Base-by-base conservation (phyloP, 257 asterid genomes). In the Primulina tabacum region DNA sequence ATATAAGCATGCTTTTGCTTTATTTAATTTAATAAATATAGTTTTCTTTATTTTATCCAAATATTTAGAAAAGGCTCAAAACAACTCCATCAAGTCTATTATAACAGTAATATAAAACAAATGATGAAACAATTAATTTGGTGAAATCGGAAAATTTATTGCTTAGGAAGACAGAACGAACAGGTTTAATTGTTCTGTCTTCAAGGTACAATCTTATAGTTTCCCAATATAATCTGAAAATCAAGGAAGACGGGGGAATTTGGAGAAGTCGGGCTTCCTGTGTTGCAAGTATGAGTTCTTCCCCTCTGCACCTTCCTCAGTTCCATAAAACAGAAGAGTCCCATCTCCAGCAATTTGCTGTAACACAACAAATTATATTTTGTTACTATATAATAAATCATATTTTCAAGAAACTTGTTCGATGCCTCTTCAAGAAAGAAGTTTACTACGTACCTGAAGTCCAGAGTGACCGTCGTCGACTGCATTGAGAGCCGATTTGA, bases 391-490 rank as follows among this genome's bases (percentile, higher is more conserved):
- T 21, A 21, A 21, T 21, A 21, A 21, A 21, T 21, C 24, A 21
- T 21, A 21, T 21, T 21, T 21, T 21, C 24, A 21, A 21, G 24
- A 21, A 21, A 21, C 24, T 21, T 21, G 24, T 21, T 21, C 24
- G 24, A 21, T 21, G 24, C 24, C 24, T 21, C 24, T 21, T 21
- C 24, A 21, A 21, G 24, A 21, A 21, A 21, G 24, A 21, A 21
- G 24, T 21, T 21, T 21, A 21, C 24, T 21, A 21, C 24, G 24
- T 21, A 35, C 98, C 98, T 92, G 98, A 76, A 93, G 96, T 65
- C 99, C 99, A 47, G 96, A 81, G 74, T 89, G 96, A 1, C 97
- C 99, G 78, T 93, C 99, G 61, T 93, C 99, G 28, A 81, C 90
- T 28, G 99, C 97, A 79, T 93, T 90, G 68, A 93, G 83, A 60